These are phyloP conservation scores for Catharanthus roseus DNA, from an alignment of 257 asterid genomes.

Conservation along the genomic window DNA sequence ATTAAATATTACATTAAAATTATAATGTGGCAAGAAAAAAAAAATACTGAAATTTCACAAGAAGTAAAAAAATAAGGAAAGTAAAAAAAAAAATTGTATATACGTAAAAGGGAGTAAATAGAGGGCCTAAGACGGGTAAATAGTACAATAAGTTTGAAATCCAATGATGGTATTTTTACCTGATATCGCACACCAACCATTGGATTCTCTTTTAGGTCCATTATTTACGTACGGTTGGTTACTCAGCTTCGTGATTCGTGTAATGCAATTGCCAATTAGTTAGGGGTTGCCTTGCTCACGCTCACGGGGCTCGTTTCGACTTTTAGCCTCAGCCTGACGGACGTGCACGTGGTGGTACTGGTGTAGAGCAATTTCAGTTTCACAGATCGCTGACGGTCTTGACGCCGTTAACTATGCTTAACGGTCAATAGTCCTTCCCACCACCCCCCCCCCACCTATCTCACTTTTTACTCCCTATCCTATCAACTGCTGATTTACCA, in stretches of 20 bases:
- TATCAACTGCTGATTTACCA: neutral
- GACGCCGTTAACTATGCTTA: neutral
- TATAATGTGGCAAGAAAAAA: too few relatives aligned
- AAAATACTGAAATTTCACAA: too few relatives aligned
- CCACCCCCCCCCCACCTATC: neutral
- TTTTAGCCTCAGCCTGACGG: neutral
- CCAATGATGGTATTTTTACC: neutral
- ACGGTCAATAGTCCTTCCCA: neutral
- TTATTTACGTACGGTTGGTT: constrained; percentile 1
- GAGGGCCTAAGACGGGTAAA: too few relatives aligned
- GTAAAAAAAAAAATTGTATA: too few relatives aligned
- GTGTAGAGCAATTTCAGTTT: neutral
- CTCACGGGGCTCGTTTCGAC: constrained; percentile 3
- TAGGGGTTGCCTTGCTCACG: neutral
- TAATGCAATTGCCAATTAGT: neutral
- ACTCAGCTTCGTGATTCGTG: constrained; percentile 4
- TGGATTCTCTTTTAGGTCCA: neutral
- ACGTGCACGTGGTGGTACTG: constrained; percentile 4
- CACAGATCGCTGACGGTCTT: neutral
- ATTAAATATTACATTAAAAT: too few relatives aligned
- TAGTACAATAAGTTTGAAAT: too few relatives aligned
- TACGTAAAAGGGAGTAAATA: too few relatives aligned
- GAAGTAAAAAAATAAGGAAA: too few relatives aligned
- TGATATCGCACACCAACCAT: neutral
- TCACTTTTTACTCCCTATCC: too few relatives aligned